Evolutionary conservation across 306 rosid genomes (phyloP).

Genomic region (Oemleria cerasiformis): DNA sequence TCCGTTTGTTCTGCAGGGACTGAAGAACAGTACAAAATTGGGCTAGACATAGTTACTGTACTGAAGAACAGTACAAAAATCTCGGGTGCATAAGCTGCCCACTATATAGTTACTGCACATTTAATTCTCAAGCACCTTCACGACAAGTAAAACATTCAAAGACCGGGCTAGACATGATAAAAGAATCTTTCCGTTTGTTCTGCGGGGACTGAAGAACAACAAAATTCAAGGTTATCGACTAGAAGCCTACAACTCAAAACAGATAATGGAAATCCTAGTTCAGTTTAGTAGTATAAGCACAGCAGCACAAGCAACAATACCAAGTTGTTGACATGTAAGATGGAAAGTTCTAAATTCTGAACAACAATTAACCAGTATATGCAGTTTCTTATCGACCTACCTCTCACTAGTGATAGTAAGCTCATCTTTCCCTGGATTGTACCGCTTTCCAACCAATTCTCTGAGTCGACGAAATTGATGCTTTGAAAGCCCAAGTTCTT

Average conservation of each 20-base stretch:
- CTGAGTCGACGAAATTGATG: slow-evolving; percentile 77
- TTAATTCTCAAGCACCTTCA: not conserved
- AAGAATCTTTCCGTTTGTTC: not conserved
- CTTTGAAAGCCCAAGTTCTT: slow-evolving; percentile 89
- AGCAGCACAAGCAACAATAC: not conserved
- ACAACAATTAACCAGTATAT: slow-evolving; percentile 5
- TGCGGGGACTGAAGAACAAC: not conserved
- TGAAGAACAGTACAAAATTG: no score
- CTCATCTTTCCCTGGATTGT: slow-evolving; percentile 93
- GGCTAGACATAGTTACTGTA: no score
- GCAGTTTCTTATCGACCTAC: slow-evolving; percentile 30
- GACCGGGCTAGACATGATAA: not conserved
- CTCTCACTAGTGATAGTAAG: slow-evolving; percentile 88
- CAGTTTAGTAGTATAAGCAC: not conserved
- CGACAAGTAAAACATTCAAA: no score
- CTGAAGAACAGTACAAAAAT: no score
- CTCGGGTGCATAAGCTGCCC: not conserved
- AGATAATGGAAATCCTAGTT: not conserved
- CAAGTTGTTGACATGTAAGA: not conserved
- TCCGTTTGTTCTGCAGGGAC: no score
- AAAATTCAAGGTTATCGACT: not conserved
- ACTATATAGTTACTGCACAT: not conserved
- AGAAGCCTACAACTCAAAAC: not conserved
- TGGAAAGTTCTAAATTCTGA: not conserved
- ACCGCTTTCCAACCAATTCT: slow-evolving; percentile 88